Base-by-base conservation (phyloP, 2,329 filamentous ascomycete species). In the Xylariaceae sp. region DNA sequence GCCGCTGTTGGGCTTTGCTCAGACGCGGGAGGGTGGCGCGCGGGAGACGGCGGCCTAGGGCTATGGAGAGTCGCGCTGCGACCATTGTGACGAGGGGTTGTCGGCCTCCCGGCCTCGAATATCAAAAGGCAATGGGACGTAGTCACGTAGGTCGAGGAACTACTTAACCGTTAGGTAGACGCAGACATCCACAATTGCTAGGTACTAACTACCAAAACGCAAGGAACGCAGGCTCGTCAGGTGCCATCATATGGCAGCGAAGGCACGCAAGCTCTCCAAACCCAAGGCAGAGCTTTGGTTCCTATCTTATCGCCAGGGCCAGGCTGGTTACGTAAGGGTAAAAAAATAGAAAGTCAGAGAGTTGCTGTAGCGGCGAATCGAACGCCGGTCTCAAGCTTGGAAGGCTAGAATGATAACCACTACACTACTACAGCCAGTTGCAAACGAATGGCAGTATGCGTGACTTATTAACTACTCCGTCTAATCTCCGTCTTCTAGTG, bases 1-100 rank as follows among this genome's bases (percentile, higher is more conserved):
- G 84, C 52, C 86, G 83, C 71, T 96, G 92, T 62, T 74, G 69
- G 22, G 43, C 18, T 42, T 36, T 40, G 48, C 29, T 51, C 5
- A 32, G 55, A 9, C 37, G 42, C 47, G 55, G 57, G 1, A 56
- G 46, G 37, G 30, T 41, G 49, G 37, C 34, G 13, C 51, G 51
- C n/a, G 49, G 55, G 30, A 53, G 49, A 45, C 49, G 57, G 41
- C 59, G 58, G 40, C 62, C 58, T 34, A 62, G 55, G 10, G 51
- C 46, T 41, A 47, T 55, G 21, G 56, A 22, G 48, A 60, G 51
- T 49, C 56, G 56, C 49, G 49, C 51, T 34, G 32, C 49, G 39
- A 51, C 49, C 55, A 57, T 59, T 10, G 43, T 44, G 19, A 29
- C 36, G 13, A 26, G 43, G 10, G n/a, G 30, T 19, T 6, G 41